phyloP scores from a whole-genome alignment of 352 stramenopile species.

The Globisporangium spiculum region DNA sequence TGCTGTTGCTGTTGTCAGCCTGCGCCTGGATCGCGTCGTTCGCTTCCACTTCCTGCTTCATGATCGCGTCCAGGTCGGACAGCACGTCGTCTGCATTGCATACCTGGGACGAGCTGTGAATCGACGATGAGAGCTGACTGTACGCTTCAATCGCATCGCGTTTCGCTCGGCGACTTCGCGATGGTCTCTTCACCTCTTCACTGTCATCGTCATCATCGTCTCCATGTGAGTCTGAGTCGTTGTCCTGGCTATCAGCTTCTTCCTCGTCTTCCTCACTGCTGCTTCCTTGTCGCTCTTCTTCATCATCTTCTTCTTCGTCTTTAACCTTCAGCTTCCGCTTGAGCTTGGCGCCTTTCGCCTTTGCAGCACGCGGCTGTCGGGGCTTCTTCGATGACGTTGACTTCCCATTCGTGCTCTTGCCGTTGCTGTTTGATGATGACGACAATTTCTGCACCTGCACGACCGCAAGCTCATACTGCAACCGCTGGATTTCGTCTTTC shows the following conservation, averaged over 20 bases:
- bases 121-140: slow-evolving; percentile 26
- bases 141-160: slow-evolving; percentile 33
- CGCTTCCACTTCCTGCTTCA: slow-evolving; percentile 31
- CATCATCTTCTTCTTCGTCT: slow-evolving; percentile 18
- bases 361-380: background rate
- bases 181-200: slow-evolving; percentile 1
- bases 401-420: background rate
- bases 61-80: slow-evolving; percentile 42
- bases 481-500: slow-evolving; percentile 54
- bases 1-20: background rate
- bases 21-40: slow-evolving; percentile 14
- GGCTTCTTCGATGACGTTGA: background rate
- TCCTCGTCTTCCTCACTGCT: slow-evolving; percentile 10
- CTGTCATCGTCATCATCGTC: slow-evolving; percentile 14
- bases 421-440: background rate
- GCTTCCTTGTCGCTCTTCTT: slow-evolving; percentile 13
- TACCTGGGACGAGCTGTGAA: slow-evolving; percentile 31
- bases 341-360: slow-evolving; percentile 34
- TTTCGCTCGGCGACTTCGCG: slow-evolving; percentile 13
- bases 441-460: slow-evolving; percentile 3
- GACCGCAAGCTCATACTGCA: slow-evolving; percentile 33
- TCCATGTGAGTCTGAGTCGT: slow-evolving; percentile 17
- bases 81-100: slow-evolving; percentile 40
- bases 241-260: slow-evolving; percentile 16
- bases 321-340: slow-evolving; percentile 16